Evolutionary conservation across 331 rosid species (phyloP).

Genomic region (Acacia pycnantha): DNA sequence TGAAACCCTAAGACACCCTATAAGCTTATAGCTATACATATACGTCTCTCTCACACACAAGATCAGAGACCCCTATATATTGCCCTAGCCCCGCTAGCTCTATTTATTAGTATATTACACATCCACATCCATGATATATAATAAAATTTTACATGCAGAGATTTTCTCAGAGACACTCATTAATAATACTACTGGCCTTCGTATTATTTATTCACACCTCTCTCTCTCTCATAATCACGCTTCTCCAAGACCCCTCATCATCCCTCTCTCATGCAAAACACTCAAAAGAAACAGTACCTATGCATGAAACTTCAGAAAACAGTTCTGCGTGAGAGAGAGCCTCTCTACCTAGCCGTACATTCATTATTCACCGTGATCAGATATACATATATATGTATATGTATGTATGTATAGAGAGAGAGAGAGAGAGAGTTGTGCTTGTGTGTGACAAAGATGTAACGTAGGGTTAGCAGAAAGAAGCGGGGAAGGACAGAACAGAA

Average conservation of each 20-base stretch:
- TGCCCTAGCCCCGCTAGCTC: not conserved
- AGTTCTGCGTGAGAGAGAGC: conserved; percentile 17
- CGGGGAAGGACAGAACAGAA: conserved; percentile 13
- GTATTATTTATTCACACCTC: not conserved
- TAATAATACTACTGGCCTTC: not conserved
- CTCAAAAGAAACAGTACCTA: conserved; percentile 31
- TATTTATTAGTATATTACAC: not conserved
- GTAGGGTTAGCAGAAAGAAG: conserved; percentile 14
- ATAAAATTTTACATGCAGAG: conserved; percentile 18
- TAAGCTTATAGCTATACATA: not conserved
- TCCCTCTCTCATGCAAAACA: conserved; percentile 33
- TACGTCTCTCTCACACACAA: not conserved
- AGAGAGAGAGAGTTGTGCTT: conserved; percentile 13
- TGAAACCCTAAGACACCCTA: conserved; percentile 23
- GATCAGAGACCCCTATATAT: not conserved
- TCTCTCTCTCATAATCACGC: conserved; percentile 16
- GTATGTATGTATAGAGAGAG: not conserved
- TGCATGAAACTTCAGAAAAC: conserved; percentile 60
- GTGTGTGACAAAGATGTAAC: conserved; percentile 24
- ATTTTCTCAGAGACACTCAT: conserved; percentile 25
- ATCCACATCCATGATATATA: not conserved
- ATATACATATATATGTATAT: no score
- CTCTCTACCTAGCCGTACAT: conserved; percentile 41
- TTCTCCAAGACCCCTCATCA: conserved; percentile 17
- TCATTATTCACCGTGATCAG: conserved; percentile 36